Evolutionary conservation across 345 rosid genomes (phyloP).

Genomic region (Lepidium sativum): DNA sequence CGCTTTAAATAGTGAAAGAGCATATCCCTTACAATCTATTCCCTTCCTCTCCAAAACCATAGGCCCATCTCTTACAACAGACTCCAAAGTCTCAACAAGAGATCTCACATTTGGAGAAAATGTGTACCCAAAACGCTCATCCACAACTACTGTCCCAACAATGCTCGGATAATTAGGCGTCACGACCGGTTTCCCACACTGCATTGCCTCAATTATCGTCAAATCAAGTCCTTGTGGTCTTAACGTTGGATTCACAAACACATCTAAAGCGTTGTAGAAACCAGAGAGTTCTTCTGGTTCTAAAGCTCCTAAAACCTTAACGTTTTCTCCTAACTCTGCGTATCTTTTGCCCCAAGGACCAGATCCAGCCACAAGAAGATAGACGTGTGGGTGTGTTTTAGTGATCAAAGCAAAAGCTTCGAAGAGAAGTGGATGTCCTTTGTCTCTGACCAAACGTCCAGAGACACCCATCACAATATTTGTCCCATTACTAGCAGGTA

Average conservation of each 20-base stretch:
- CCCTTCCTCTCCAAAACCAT: constrained; percentile 44
- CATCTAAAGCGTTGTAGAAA: constrained; percentile 55
- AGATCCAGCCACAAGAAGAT: constrained; percentile 56
- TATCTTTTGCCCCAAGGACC: constrained; percentile 72
- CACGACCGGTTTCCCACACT: constrained; percentile 62
- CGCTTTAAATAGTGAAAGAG: constrained; percentile 50
- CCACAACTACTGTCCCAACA: constrained; percentile 50
- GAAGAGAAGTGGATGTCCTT: constrained; percentile 61
- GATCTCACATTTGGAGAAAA: constrained; percentile 67
- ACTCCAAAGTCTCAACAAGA: constrained; percentile 43
- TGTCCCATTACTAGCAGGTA: constrained; percentile 26
- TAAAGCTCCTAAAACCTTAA: constrained; percentile 48
- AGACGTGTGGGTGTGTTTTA: constrained; percentile 30
- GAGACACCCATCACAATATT: constrained; percentile 60
- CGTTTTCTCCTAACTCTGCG: constrained; percentile 43
- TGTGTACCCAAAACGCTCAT: constrained; percentile 46
- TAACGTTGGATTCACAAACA: constrained; percentile 65
- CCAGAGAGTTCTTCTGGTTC: constrained; percentile 43
- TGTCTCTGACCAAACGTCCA: constrained; percentile 64
- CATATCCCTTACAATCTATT: constrained; percentile 34
- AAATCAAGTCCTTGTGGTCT: constrained; percentile 70
- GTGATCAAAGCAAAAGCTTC: constrained; percentile 45
- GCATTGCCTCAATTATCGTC: constrained; percentile 68
- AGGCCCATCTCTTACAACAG: constrained; percentile 42
- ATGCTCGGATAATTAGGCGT: constrained; percentile 64